phyloP scores from a whole-genome alignment of 2,329 filamentous ascomycete genomes.

The Huntiella abstrusa region DNA sequence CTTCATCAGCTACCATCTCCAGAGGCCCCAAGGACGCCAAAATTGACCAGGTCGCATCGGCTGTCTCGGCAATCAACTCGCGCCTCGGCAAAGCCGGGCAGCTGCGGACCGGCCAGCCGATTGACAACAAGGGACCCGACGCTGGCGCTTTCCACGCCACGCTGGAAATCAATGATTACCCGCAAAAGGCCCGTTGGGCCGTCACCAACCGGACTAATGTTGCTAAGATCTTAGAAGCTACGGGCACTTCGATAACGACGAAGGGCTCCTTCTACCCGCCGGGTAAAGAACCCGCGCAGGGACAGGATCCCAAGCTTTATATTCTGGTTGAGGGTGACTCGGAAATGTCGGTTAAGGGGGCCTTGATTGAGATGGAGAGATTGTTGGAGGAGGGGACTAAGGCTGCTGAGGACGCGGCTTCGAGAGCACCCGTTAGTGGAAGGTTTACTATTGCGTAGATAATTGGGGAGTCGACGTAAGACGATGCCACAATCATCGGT shows the following conservation, averaged over 20 bases:
- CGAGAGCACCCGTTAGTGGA: conserved; percentile 56
- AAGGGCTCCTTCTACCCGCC: conserved; percentile 79
- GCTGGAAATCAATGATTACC: conserved; percentile 97
- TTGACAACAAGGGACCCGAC: conserved; percentile 96
- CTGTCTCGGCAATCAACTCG: conserved; percentile 76
- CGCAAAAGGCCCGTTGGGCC: conserved; percentile 94
- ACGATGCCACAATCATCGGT: background rate
- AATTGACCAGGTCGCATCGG: conserved; percentile 76
- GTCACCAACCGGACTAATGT: conserved; percentile 98
- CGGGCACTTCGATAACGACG: conserved; percentile 88
- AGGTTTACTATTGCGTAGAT: conserved; percentile 68
- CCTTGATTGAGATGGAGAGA: conserved; percentile 76
- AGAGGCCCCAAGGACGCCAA: conserved; percentile 29
- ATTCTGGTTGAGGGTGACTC: conserved; percentile 96
- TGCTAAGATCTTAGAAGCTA: conserved; percentile 89
- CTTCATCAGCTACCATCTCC: conserved; percentile 14
- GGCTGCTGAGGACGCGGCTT: conserved; percentile 73
- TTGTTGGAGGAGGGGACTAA: conserved; percentile 79
- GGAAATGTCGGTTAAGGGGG: conserved; percentile 74
- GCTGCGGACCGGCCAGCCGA: conserved; percentile 77
- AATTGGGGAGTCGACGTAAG: background rate
- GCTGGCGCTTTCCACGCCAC: conserved; percentile 94
- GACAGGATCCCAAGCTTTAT: conserved; percentile 80
- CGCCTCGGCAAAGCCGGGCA: conserved; percentile 79
- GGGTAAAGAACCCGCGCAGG: conserved; percentile 60